Evolutionary conservation across 2,329 filamentous ascomycete genomes (phyloP), one percentile per base, ranked within the genome.

Genomic region (Cordyceps fumosorosea): DNA sequence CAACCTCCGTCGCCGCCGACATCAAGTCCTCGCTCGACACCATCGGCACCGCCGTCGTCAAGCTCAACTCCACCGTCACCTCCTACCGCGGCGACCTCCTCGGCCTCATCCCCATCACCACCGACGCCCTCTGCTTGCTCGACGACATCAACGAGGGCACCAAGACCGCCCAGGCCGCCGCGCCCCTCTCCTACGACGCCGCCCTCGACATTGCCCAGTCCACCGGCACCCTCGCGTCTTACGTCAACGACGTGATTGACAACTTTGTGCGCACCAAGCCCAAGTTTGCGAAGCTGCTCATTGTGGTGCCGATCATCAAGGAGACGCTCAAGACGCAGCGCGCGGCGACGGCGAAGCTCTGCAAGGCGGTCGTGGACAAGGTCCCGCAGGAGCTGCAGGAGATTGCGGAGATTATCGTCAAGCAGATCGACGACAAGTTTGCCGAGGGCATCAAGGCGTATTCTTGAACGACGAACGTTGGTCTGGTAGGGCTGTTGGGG

Each of bases 231-330:
- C 73, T 81, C 29, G 70, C 73, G 51, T 60, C 52, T 12, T 68
- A 69, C n/a, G 76, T 80, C 64, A 73, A 77, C 65, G 59, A 66
- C 37, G 76, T 76, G 4, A 71, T 80, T 34, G 65, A 68, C 8
- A 70, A 71, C n/a, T 67, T 81, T 24, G 70, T 79, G 63, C 66
- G 62, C 12, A 67, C 72, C 32, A 79, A 80, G 69, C 71, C 69
- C 22, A 76, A 78, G 64, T 82, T 82, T 62, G 75, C 80, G 65
- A 69, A 69, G 24, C 50, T 53, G 45, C 67, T 80, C 6, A 58
- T 78, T 1, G 65, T 81, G 42, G 72, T 70, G 53, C 77, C 78
- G 0, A 66, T 79, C 42, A 78, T 82, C 42, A 68, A 79, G 45
- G 50, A 77, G 18, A 77, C 75, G 63, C 66, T 83, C 29, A 66